Evolutionary conservation across 768 basidiomycete genomes (phyloP).

Genomic region (Tulasnella sp.): DNA sequence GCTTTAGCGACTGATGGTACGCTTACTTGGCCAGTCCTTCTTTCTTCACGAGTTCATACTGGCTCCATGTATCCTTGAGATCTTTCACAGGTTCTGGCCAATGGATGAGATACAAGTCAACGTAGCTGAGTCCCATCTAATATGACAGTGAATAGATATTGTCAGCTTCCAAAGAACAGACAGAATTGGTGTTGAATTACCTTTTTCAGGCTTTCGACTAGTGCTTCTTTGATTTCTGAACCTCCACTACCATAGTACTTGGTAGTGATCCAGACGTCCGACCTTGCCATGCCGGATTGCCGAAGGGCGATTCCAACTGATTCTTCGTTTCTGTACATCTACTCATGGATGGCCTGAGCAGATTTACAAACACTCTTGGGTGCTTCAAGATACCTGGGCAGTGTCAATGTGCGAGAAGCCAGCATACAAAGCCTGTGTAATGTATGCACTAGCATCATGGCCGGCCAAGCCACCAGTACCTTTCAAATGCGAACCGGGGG

Average conservation of each 20-base stretch:
- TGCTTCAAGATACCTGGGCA: too few relatives aligned
- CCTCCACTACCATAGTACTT: constrained; percentile 42
- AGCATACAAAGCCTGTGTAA: constrained; percentile 45
- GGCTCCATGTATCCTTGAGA: constrained; percentile 38
- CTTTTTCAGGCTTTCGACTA: too few relatives aligned
- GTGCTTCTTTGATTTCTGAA: too few relatives aligned
- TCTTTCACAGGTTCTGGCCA: constrained; percentile 33
- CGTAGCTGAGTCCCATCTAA: constrained; percentile 47
- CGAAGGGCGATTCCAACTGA: constrained; percentile 13
- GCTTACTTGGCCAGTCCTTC: constrained; percentile 45
- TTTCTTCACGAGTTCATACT: constrained; percentile 44
- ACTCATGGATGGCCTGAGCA: too few relatives aligned
- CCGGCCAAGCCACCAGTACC: constrained; percentile 48
- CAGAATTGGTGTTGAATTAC: too few relatives aligned
- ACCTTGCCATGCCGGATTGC: constrained; percentile 25
- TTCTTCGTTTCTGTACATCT: constrained; percentile 16
- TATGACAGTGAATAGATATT: too few relatives aligned
- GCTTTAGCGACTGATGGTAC: too few relatives aligned
- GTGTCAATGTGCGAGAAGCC: constrained; percentile 39
- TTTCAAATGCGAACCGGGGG: too few relatives aligned
- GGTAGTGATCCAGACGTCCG: constrained; percentile 53
- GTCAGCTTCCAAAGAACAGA: too few relatives aligned
- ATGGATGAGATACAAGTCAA: constrained; percentile 68
- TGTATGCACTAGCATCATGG: constrained; percentile 43
- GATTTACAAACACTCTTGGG: too few relatives aligned